phyloP scores from a whole-genome alignment of 1,139 yeast species.

The Taphrina flavorubra region DNA sequence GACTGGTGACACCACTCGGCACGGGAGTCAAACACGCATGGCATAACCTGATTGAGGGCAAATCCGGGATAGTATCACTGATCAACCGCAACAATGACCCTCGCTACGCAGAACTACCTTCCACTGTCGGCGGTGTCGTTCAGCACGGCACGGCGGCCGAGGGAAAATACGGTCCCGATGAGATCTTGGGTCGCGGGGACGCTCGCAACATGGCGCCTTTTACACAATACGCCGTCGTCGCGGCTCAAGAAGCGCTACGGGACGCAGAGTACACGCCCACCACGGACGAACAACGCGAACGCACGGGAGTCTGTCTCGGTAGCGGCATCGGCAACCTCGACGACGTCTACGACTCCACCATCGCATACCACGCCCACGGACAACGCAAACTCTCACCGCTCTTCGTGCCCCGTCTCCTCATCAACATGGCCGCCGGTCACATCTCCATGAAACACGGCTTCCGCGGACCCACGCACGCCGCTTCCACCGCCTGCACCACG shows the following conservation, averaged over 20 bases:
- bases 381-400: conserved; percentile 80
- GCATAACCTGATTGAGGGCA: conserved; percentile 51
- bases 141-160: conserved; percentile 61
- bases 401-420: conserved; percentile 79
- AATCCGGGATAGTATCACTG: conserved; percentile 51
- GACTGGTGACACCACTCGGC: conserved; percentile 85
- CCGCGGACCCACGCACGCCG: conserved; percentile 83
- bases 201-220: conserved; percentile 30
- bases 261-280: conserved; percentile 65
- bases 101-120: conserved; percentile 65
- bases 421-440: conserved; percentile 96
- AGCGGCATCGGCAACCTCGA: conserved; percentile 91
- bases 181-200: conserved; percentile 45
- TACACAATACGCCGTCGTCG: conserved; percentile 29
- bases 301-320: conserved; percentile 80
- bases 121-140: conserved; percentile 75
- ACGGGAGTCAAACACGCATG: conserved; percentile 59
- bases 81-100: conserved; percentile 56
- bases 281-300: conserved; percentile 51
- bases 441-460: conserved; percentile 73
- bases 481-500: conserved; percentile 95
- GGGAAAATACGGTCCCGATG: conserved; percentile 59
- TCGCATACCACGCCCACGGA: conserved; percentile 60
- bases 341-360: conserved; percentile 69
- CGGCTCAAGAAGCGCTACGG: conserved; percentile 59